Evolutionary conservation across 140 eudicot genomes (phyloP).

Genomic region (Senecio squalidus): DNA sequence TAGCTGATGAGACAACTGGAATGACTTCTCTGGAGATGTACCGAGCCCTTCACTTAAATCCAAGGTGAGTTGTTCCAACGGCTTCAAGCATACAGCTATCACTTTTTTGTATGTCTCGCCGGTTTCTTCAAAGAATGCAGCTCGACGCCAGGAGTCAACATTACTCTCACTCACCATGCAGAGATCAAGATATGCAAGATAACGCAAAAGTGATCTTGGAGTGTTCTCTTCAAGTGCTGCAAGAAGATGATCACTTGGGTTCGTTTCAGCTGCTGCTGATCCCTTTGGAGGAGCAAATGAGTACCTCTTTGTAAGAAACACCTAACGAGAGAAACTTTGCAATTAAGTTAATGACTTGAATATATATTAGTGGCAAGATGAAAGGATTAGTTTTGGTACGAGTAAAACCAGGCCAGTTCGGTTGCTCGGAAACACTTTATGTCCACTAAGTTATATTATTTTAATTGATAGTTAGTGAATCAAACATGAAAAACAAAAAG

Average conservation of each 20-base stretch:
- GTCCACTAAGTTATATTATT: too few species aligned
- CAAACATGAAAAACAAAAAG: too few species aligned
- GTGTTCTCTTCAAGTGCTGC: conserved; percentile 65
- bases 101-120: conserved; percentile 92
- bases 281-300: conserved; percentile 90
- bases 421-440: too few species aligned
- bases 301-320: conserved; percentile 65
- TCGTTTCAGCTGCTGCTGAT: conserved; percentile 87
- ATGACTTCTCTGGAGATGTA: conserved; percentile 39
- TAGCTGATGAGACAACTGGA: conserved; percentile 55
- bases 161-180: conserved; percentile 90
- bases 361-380: too few species aligned
- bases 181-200: conserved; percentile 90
- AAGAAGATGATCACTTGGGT: conserved; percentile 85
- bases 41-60: conserved; percentile 49
- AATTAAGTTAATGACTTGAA: neutral
- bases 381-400: too few species aligned
- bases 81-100: conserved; percentile 62
- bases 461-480: too few species aligned
- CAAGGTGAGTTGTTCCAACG: conserved; percentile 63
- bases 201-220: conserved; percentile 54
- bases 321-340: conserved; percentile 32
- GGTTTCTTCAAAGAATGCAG: conserved; percentile 90
- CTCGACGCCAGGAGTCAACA: conserved; percentile 86
- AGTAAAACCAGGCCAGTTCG: too few species aligned